A percentile compares a stretch with the other conserved stretches of the same genome.
Evolutionary conservation across 2,329 filamentous ascomycete genomes (phyloP).

Genomic region (Chaetomiaceae sp.): DNA sequence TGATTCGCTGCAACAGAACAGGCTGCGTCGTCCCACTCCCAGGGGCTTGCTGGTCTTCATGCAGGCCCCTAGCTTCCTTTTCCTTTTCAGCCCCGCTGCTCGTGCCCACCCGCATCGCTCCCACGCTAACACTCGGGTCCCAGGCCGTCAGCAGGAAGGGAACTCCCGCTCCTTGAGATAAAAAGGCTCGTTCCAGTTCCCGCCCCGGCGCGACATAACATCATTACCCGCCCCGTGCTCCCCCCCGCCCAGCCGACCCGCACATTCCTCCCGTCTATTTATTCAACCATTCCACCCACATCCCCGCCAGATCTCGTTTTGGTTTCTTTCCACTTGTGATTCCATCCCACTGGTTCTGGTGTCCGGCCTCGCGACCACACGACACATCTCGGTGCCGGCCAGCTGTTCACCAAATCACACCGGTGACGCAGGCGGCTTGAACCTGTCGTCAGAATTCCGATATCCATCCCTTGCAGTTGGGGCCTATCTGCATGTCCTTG

Average conservation of each 20-base stretch:
- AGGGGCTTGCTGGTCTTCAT: conserved; percentile 11
- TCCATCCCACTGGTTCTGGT: not conserved
- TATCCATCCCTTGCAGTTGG: too few species aligned
- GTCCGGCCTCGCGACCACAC: not conserved
- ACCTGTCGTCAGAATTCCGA: not conserved
- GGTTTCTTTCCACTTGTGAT: not conserved
- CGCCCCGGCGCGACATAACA: conserved; percentile 22
- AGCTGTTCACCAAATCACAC: not conserved
- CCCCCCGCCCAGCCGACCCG: conserved; percentile 8
- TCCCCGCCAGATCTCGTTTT: not conserved
- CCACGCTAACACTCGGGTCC: conserved; percentile 26
- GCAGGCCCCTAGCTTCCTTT: conserved; percentile 8
- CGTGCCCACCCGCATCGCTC: conserved; percentile 17
- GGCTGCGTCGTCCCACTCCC: conserved; percentile 6
- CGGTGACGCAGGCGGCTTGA: not conserved
- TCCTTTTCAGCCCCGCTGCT: conserved; percentile 19
- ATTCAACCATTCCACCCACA: conserved; percentile 14
- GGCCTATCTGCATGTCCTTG: too few species aligned
- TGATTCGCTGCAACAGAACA: conserved; percentile 15
- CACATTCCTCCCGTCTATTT: conserved; percentile 9
- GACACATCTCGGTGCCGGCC: not conserved
- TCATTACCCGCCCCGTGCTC: conserved; percentile 23
- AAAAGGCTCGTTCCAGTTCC: conserved; percentile 25
- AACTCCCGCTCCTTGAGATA: conserved; percentile 26
- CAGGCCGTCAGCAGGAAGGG: conserved; percentile 28